Evolutionary conservation across 352 stramenopile genomes (phyloP), one percentile per base, ranked within the genome.

Genomic region (Poterioochromonas sp.): DNA sequence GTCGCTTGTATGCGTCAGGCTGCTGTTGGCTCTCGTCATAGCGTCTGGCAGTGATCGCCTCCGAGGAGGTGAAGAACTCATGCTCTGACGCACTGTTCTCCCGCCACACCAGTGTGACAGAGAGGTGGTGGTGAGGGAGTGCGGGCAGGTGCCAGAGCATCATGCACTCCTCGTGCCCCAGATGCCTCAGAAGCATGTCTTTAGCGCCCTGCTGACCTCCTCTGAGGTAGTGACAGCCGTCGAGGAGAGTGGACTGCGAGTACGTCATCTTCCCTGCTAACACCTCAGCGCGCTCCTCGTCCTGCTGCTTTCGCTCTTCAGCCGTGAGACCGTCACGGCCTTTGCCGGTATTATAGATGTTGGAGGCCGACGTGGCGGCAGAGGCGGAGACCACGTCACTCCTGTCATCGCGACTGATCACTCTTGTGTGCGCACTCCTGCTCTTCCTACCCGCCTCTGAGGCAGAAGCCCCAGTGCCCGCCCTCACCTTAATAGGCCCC

Each of bases 161-260:
- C 34, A 71, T 12, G 32, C 62, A 71, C 32, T 71, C 62, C 3
- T 71, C 62, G n/a, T 43, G 15, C 11, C 34, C 62, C 62, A 71
- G 32, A 29, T 71, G 11, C 34, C 32, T 12, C 11, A 71, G 5
- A 8, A 44, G 15, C 62, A 71, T 71, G 8, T 65, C 54, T 15
- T 32, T 11, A 39, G 54, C 54, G 32, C 62, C 32, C 32, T 71
- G 62, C 15, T 71, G 62, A 11, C 12, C 58, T 15, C 26, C 12
- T 8, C 5, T 29, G 26, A 37, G 29, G 58, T 68, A 43, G 34
- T 29, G 12, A 29, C 62, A 44, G 18, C 62, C 62, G 32, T 71
- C 62, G 20, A 71, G 62, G 2, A 47, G 3, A 5, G 39, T 11
- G 15, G 62, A 71, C 32, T 43, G 34, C n/a, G 62, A 71, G 39